Conservation (phyloP, 2,329 filamentous ascomycete species). For the Dothiorella sarmentorum region DNA sequence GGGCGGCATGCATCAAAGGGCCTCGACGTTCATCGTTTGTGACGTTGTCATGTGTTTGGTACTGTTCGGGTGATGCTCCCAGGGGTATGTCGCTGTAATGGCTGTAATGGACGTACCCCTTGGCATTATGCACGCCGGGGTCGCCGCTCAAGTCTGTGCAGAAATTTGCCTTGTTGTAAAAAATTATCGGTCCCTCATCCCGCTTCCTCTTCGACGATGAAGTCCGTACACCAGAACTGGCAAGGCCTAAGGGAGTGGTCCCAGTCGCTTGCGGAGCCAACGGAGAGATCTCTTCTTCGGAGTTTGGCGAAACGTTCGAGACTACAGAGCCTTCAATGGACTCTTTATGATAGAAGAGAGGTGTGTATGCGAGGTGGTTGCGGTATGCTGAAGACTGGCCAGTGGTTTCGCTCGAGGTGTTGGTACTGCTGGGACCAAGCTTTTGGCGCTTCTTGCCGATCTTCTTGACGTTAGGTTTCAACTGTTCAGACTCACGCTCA, state of each 20-base stretch:
- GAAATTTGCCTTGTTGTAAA: slow-evolving; percentile 71
- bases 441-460: slow-evolving; percentile 24
- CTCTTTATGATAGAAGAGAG: slow-evolving; percentile 47
- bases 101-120: slow-evolving; percentile 15
- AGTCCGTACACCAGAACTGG: slow-evolving; percentile 47
- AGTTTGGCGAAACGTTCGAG: not conserved
- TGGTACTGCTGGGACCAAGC: slow-evolving; percentile 24
- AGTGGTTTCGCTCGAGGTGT: slow-evolving; percentile 23
- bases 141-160: slow-evolving; percentile 77
- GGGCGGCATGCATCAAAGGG: not conserved
- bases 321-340: slow-evolving; percentile 29
- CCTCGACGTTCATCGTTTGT: slow-evolving; percentile 3
- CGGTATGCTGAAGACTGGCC: slow-evolving; percentile 16
- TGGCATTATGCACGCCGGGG: slow-evolving; percentile 24
- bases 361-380: slow-evolving; percentile 43
- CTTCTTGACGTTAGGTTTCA: not conserved
- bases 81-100: not conserved
- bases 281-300: slow-evolving; percentile 34
- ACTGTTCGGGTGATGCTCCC: not conserved
- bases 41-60: not conserved
- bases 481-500: slow-evolving; percentile 22
- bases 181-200: slow-evolving; percentile 73
- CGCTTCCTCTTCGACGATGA: slow-evolving; percentile 50
- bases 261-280: slow-evolving; percentile 25
- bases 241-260: slow-evolving; percentile 42